These are phyloP conservation scores for Cryptococcus deneoformans DNA, from an alignment of 1,284 basidiomycete species.

Conservation along the genomic window DNA sequence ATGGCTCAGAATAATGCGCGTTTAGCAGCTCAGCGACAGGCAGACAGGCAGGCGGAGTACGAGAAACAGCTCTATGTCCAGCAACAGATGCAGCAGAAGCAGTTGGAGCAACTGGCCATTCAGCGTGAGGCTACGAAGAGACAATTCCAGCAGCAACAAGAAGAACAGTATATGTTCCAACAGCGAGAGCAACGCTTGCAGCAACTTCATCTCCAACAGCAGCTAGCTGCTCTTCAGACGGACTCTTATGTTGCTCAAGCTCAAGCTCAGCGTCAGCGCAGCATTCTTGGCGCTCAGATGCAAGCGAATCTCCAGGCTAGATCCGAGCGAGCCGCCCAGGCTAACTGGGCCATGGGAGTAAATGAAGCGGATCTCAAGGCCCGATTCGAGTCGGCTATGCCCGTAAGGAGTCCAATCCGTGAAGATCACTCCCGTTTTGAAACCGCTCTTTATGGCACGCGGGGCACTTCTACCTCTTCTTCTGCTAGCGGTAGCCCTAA, in stretches of 20 bases:
- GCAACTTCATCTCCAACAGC: slow-evolving; percentile 20
- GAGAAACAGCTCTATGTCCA: slow-evolving; percentile 15
- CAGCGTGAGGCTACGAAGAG: slow-evolving; percentile 11
- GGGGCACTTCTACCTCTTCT: not conserved
- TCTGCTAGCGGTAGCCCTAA: slow-evolving; percentile 7
- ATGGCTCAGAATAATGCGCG: slow-evolving; percentile 17
- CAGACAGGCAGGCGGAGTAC: slow-evolving; percentile 4
- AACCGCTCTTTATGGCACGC: slow-evolving; percentile 1
- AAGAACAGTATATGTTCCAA: slow-evolving; percentile 13
- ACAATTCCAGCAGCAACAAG: slow-evolving; percentile 10
- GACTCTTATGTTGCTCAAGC: slow-evolving; percentile 8
- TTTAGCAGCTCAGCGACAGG: slow-evolving; percentile 11
- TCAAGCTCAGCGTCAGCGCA: slow-evolving; percentile 12
- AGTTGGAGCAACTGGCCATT: slow-evolving; percentile 14
- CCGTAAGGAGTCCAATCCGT: not conserved
- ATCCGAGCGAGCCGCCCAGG: slow-evolving; percentile 7
- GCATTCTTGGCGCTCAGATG: slow-evolving; percentile 25
- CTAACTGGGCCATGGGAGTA: slow-evolving; percentile 7
- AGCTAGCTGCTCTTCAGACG: slow-evolving; percentile 13
- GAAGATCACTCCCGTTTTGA: slow-evolving; percentile 9
- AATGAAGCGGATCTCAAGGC: slow-evolving; percentile 27
- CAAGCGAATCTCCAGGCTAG: slow-evolving; percentile 24
- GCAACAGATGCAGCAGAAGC: slow-evolving; percentile 8
- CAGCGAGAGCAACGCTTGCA: slow-evolving; percentile 16
- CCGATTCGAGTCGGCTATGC: slow-evolving; percentile 26